These are phyloP conservation scores for Podospora pseudoanserina DNA, from an alignment of 495 filamentous ascomycete genomes.

Conservation along the genomic window DNA sequence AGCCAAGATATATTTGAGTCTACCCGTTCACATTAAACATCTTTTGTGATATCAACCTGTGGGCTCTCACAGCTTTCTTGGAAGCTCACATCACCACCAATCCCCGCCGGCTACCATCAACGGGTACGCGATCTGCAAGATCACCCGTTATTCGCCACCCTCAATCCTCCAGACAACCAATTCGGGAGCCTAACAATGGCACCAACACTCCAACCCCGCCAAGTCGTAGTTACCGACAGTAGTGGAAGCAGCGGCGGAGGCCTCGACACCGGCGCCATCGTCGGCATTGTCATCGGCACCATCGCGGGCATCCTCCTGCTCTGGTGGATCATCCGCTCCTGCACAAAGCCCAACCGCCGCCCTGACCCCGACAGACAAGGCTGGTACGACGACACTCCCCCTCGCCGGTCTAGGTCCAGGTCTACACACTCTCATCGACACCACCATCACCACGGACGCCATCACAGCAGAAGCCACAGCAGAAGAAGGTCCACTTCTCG, in stretches of 20 bases:
- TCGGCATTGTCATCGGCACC: constrained; percentile 31
- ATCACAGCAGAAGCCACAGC: constrained; percentile 9
- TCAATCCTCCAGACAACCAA: neutral
- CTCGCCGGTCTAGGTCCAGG: constrained; percentile 14
- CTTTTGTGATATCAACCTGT: neutral
- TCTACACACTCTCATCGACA: constrained; percentile 10
- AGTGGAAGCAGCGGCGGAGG: neutral
- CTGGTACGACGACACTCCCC: constrained; percentile 27
- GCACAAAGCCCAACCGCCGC: constrained; percentile 12
- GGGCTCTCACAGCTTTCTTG: neutral
- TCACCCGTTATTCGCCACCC: neutral
- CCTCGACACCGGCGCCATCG: constrained; percentile 27
- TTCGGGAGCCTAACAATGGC: constrained; percentile 1
- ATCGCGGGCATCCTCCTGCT: constrained; percentile 28
- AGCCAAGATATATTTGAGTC: neutral
- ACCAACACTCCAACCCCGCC: constrained; percentile 19
- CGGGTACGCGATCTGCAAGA: neutral
- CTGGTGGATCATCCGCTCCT: constrained; percentile 23
- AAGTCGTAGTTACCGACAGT: neutral
- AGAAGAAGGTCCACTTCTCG: constrained; percentile 12
- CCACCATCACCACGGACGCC: constrained; percentile 22
- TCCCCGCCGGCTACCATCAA: neutral
- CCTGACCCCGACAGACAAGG: constrained; percentile 24
- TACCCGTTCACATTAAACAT: neutral
- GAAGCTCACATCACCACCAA: neutral